Evolutionary conservation across 2,329 filamentous ascomycete species (phyloP), one percentile per base, ranked within the genome.

Genomic region (Rugonectria rugulosa): DNA sequence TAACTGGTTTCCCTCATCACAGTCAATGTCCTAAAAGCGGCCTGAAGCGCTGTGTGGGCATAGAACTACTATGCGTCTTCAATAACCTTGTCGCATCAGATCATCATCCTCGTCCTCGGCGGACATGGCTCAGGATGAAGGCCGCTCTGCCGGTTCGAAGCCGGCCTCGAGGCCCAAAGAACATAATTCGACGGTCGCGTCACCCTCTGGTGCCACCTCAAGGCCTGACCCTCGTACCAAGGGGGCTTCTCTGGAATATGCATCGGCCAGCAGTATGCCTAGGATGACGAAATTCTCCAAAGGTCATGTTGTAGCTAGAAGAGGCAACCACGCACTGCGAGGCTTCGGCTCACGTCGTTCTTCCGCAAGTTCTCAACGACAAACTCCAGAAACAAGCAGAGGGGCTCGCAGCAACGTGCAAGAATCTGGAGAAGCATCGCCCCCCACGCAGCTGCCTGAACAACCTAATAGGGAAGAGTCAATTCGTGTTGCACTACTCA

Each of bases 61-160:
- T 29, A 37, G 21, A 24, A 46, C 15, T 56, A 51, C 46, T 56
- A 56, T 56, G 53, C 37, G 24, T 49, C 42, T 50, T 50, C 53
- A 26, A 46, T 56, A 56, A 41, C 34, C 14, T n/a, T 17, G 29
- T 24, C 26, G 5, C 29, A 14, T 40, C 32, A 26, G 43, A 47
- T 42, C 34, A 27, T 27, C 49, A 48, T 53, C 24, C 44, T 43
- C 45, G 48, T 37, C 53, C 41, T 31, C 26, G 29, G 23, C 54
- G 53, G 56, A 54, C 56, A 67, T 67, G 64, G 51, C 52, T 47
- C 27, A 38, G 31, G 46, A 57, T 41, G 46, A 54, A 52, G 47
- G 15, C 23, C 32, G 44, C 21, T 48, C 51, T 24, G 46, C 54
- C 24, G 53, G 64, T 23, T 59, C 64, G 45, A 46, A 57, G 38